phyloP scores from a whole-genome alignment of 176 grass and related monocot species.

The Cocos nucifera region DNA sequence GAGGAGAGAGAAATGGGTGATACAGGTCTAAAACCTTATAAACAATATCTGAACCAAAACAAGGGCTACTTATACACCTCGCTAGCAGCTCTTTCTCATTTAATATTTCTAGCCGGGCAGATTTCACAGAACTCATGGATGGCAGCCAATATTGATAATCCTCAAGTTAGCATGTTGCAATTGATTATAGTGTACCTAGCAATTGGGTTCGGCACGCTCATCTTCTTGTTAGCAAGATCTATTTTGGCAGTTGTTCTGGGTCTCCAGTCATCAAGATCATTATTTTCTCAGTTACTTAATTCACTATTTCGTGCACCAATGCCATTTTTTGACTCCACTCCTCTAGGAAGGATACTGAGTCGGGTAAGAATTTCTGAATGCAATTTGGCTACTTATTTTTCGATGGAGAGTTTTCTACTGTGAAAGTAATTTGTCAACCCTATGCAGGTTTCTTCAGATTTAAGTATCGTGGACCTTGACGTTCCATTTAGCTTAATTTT shows the following conservation, averaged over 20 bases:
- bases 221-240: conserved; percentile 63
- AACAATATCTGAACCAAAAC: conserved; percentile 59
- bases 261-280: conserved; percentile 70
- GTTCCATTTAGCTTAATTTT: conserved; percentile 62
- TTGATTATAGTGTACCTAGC: conserved; percentile 71
- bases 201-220: conserved; percentile 50
- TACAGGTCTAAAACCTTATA: conserved; percentile 69
- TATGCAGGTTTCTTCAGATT: conserved; percentile 74
- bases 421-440: neutral
- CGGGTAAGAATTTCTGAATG: conserved; percentile 45
- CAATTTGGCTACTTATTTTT: conserved; percentile 5
- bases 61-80: conserved; percentile 68
- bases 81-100: conserved; percentile 34
- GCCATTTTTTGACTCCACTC: conserved; percentile 91
- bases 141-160: conserved; percentile 75
- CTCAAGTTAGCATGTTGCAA: conserved; percentile 49
- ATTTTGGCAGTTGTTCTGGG: conserved; percentile 44
- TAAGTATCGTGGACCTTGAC: conserved; percentile 87
- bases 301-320: conserved; percentile 78
- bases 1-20: conserved; percentile 88
- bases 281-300: conserved; percentile 68
- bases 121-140: conserved; percentile 97
- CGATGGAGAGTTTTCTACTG: neutral
- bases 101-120: conserved; percentile 65
- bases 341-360: conserved; percentile 84